phyloP scores from a whole-genome alignment of 306 rosid genomes.

The Hylodesmum podocarpum region DNA sequence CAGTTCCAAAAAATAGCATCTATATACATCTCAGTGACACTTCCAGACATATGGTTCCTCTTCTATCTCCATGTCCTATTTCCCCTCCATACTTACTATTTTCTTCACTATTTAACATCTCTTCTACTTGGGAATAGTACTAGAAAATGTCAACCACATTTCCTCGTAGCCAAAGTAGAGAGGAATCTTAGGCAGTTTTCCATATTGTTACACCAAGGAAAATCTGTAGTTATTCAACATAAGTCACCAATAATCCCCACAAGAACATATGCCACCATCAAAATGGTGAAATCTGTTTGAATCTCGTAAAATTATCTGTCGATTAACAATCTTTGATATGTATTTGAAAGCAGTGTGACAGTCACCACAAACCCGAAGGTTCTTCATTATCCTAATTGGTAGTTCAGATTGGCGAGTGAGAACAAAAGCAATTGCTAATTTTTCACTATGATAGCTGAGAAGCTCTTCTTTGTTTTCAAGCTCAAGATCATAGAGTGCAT shows the following conservation, averaged over 20 bases:
- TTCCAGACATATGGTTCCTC: not conserved
- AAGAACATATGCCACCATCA: slow-evolving; percentile 72
- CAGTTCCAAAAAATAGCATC: not conserved
- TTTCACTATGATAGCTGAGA: slow-evolving; percentile 86
- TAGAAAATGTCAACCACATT: not conserved
- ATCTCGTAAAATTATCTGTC: slow-evolving; percentile 75
- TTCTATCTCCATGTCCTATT: not conserved
- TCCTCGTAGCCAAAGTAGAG: not conserved
- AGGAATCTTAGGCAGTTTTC: slow-evolving; percentile 11
- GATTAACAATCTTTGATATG: slow-evolving; percentile 68
- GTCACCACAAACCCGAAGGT: slow-evolving; percentile 90
- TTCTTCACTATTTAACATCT: not conserved
- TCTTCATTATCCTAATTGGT: slow-evolving; percentile 93
- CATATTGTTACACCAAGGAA: not conserved
- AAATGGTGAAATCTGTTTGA: slow-evolving; percentile 90
- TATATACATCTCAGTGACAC: not conserved
- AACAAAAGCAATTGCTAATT: slow-evolving; percentile 83
- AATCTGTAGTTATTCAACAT: slow-evolving; percentile 11
- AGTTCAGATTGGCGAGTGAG: slow-evolving; percentile 72
- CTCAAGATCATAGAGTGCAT: slow-evolving; percentile 81
- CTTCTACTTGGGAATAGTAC: not conserved
- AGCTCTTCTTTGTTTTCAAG: slow-evolving; percentile 83
- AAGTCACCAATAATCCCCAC: slow-evolving; percentile 81
- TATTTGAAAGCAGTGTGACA: slow-evolving; percentile 89
- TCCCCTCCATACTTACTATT: not conserved